These are phyloP conservation scores for Emergomyces africanus DNA, from an alignment of 2,329 filamentous ascomycete genomes.

Conservation along the genomic window DNA sequence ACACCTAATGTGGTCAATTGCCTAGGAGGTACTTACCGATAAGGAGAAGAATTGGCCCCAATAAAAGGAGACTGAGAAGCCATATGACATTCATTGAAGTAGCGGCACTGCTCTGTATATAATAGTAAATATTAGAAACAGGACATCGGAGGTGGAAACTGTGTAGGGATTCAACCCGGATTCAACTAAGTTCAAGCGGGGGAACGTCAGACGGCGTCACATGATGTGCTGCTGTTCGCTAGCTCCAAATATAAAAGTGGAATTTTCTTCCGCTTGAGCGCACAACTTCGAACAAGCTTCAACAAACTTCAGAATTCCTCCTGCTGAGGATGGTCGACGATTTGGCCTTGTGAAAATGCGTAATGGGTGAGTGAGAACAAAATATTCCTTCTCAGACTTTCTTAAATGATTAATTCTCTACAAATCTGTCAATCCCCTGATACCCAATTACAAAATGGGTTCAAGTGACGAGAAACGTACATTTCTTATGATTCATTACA, in stretches of 20 bases:
- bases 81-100: slow-evolving; percentile 22
- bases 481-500: slow-evolving; percentile 17
- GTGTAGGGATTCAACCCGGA: no score
- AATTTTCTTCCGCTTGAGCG: not conserved
- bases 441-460: slow-evolving; percentile 23
- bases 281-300: not conserved
- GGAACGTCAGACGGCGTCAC: not conserved
- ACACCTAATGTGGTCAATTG: not conserved
- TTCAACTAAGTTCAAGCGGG: not conserved
- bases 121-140: not conserved
- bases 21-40: slow-evolving; percentile 16
- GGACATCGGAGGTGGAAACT: not conserved
- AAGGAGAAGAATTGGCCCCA: slow-evolving; percentile 25
- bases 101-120: not conserved
- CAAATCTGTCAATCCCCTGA: slow-evolving; percentile 82
- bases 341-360: slow-evolving; percentile 4
- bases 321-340: slow-evolving; percentile 3
- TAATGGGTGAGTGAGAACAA: slow-evolving; percentile 18
- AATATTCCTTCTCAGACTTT: not conserved
- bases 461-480: slow-evolving; percentile 28
- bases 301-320: not conserved
- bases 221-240: not conserved
- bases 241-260: not conserved
- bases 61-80: slow-evolving; percentile 25
- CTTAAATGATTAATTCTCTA: slow-evolving; percentile 51